These are phyloP conservation scores for Suillus americanus DNA, from an alignment of 768 basidiomycete species.

Conservation along the genomic window DNA sequence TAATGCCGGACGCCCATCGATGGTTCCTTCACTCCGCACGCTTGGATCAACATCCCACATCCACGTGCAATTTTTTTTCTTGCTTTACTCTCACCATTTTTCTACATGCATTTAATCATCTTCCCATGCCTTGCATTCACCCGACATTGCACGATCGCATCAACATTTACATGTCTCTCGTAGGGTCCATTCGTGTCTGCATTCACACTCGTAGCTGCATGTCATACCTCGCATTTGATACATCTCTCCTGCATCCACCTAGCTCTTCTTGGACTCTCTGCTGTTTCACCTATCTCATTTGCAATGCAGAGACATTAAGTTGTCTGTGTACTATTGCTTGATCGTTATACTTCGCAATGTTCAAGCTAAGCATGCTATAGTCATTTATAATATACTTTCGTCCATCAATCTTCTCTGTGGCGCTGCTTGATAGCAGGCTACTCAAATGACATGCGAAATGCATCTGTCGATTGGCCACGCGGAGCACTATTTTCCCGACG, in stretches of 20 bases:
- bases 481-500: neutral
- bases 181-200: slow-evolving; percentile 13
- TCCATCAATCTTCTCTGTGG: neutral
- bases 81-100: slow-evolving; percentile 17
- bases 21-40: neutral
- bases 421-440: neutral
- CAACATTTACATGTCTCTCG: slow-evolving; percentile 17
- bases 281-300: slow-evolving; percentile 9
- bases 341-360: neutral
- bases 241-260: slow-evolving; percentile 10
- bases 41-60: slow-evolving; percentile 2
- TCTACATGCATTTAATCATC: slow-evolving; percentile 22
- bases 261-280: slow-evolving; percentile 17
- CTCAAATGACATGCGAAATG: neutral
- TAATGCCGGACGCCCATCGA: slow-evolving; percentile 13
- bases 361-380: neutral
- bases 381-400: slow-evolving; percentile 4
- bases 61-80: slow-evolving; percentile 15
- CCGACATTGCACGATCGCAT: slow-evolving; percentile 16
- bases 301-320: slow-evolving; percentile 5
- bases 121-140: slow-evolving; percentile 15
- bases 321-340: slow-evolving; percentile 4
- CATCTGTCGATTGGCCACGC: neutral
- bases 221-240: slow-evolving; percentile 21
- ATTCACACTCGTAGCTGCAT: slow-evolving; percentile 20